phyloP scores from a whole-genome alignment of 805 yeast genomes.

The Cyberlindnera mycetangii region DNA sequence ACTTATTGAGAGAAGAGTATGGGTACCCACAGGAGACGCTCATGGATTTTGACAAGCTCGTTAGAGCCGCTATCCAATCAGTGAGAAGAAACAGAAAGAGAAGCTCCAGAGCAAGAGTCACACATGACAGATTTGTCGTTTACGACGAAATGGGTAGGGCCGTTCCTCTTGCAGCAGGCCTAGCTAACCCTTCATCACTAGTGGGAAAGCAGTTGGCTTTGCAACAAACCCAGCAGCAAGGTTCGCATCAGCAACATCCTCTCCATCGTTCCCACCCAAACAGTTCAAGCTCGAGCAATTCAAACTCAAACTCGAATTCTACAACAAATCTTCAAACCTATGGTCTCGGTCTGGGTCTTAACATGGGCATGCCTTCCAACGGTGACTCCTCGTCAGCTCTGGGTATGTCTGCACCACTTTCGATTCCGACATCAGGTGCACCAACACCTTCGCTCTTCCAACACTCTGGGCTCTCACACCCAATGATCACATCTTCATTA shows the following conservation, averaged over 20 bases:
- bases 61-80: conserved; percentile 90
- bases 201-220: background rate
- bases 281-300: conserved; percentile 7
- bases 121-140: conserved; percentile 22
- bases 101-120: conserved; percentile 32
- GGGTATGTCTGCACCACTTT: conserved; percentile 5
- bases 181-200: background rate
- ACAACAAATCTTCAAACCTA: conserved; percentile 7
- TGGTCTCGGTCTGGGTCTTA: conserved; percentile 8
- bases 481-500: background rate
- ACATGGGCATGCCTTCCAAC: conserved; percentile 1
- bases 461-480: conserved; percentile 1
- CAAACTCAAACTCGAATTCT: conserved; percentile 11
- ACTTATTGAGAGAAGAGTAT: conserved; percentile 72
- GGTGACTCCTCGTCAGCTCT: background rate
- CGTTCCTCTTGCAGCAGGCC: background rate
- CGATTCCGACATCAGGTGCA: conserved; percentile 2
- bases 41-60: conserved; percentile 82
- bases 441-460: conserved; percentile 8
- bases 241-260: conserved; percentile 4
- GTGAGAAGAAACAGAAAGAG: conserved; percentile 85
- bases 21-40: conserved; percentile 56
- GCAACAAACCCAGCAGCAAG: background rate
- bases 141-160: conserved; percentile 18
- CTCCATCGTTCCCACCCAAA: background rate